A percentile compares a stretch with the other conserved stretches of the same genome.
Conservation (phyloP, 2,329 filamentous ascomycete genomes). For the Raffaelea ambrosiae region DNA sequence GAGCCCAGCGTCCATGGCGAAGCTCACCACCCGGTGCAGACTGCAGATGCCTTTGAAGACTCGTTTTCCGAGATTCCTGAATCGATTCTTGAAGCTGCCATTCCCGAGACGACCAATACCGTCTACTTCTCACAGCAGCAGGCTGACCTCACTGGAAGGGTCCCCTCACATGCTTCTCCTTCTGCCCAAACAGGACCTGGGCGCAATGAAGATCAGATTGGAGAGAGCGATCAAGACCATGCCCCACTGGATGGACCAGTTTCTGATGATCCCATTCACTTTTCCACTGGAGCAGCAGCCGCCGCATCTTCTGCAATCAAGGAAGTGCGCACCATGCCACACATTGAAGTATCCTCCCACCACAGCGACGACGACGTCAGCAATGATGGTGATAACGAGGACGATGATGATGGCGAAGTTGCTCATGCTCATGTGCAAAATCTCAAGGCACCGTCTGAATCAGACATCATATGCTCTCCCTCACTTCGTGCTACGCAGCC, state of each 20-base stretch:
- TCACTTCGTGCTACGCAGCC: neutral
- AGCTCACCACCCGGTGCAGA: neutral
- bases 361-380: neutral
- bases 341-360: neutral
- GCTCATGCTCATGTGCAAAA: too few relatives aligned
- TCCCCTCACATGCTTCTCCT: neutral
- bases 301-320: too few relatives aligned
- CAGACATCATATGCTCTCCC: slow-evolving; percentile 7
- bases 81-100: slow-evolving; percentile 37
- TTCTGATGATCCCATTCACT: too few relatives aligned
- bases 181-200: neutral
- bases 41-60: slow-evolving; percentile 33
- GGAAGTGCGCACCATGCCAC: too few relatives aligned
- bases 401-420: slow-evolving; percentile 2
- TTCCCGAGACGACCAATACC: slow-evolving; percentile 24
- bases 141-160: slow-evolving; percentile 9
- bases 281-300: too few relatives aligned
- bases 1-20: neutral
- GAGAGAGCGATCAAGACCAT: too few relatives aligned
- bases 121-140: slow-evolving; percentile 9
- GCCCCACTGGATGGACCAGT: too few relatives aligned
- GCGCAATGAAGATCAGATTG: too few relatives aligned
- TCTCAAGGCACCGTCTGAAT: neutral
- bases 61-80: slow-evolving; percentile 51
- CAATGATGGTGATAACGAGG: slow-evolving; percentile 1